Base-by-base conservation (phyloP, 225 moss, liverwort and hornwort genomes). In the Polytrichum formosum region DNA sequence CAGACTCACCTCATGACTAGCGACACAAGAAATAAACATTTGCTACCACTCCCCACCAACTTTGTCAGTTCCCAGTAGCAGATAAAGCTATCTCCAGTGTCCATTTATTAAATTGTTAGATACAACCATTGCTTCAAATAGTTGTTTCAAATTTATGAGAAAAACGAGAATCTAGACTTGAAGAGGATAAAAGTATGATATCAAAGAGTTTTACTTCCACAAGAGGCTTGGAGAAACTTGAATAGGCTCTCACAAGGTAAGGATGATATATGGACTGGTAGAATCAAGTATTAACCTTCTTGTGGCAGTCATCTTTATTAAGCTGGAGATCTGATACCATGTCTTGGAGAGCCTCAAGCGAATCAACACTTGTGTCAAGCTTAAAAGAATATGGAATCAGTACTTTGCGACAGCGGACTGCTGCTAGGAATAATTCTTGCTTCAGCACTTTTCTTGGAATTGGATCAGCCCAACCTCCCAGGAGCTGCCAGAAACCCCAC, bases 401-500 rank as follows among this genome's bases (percentile, higher is more conserved):
- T 20, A 81, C 73, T 30, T 79, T 84, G 70, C 88, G 92, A 82
- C 80, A 85, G 62, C 97, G 90, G 67, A 92, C 56, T 63, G 97
- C 94, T 72, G 94, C 82, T 64, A 98, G 77, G 55, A 94, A 64
- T 25, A 98, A 81, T 74, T 98, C 97, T 26, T 82, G 75, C 72
- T 88, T 91, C 37, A 98, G 66, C 65, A 98, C 90, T 74, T 81
- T 82, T 65, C 82, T 76, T 25, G 97, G 97, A 78, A 98, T 81
- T 65, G 97, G 94, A 81, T 98, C 94, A 79, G 88, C 76, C 97
- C 94, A 98, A 65, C 91, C 92, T 73, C 73, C 27, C 46, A 94
- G 73, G 33, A 98, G 66, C 91, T 95, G 78, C 68, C 77, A 67
- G 77, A 70, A 35, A 54, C 28, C 53, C 55, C 21, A 46, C 46